Evolutionary conservation across 192 early-diverging fungal genomes (phyloP), one percentile per base, ranked within the genome.

Genomic region (Rhizoclosmatium globosum): DNA sequence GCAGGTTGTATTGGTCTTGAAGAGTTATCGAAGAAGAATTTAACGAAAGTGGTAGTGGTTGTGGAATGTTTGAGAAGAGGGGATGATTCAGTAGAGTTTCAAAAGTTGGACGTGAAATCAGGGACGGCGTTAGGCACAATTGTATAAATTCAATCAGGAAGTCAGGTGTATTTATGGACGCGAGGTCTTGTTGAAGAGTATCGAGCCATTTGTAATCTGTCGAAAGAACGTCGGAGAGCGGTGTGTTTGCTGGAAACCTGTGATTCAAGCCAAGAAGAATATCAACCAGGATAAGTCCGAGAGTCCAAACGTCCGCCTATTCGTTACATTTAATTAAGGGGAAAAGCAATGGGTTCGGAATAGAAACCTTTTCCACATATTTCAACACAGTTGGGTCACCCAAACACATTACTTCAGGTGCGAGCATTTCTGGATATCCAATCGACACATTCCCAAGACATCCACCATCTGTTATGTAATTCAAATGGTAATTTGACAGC

Each of bases 281-380:
- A 11, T 65, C 74, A 38, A 75, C 44, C 7, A 75, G 61, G 46
- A 75, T 61, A 2, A 47, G 6, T n/a, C 74, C 74, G 7, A 75
- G 9, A 11, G 74, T 21, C 74, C 74, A 75, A 47, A 75, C 74
- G 59, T 75, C 74, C 6, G 60, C 58, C 74, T 75, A 23, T 7
- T 69, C 47, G 0, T 9, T 1, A 11, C 47, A 48, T 69, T 48
- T 47, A 48, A 69, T 43, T 1, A 43, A 23, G 23, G 9, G n/a
- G 6, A 31, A 31, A 31, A 31, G 0, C 31, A 31, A 0, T 0
- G 31, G 31, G 31, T 31, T 31, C 31, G 31, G 31, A 31, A 31
- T 31, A 31, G 31, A 31, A 31, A 75, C 74, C 46, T 75, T 75
- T 58, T 13, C 9, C 7, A 23, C 23, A 42, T 23, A 39, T 15